phyloP scores from a whole-genome alignment of 306 rosid genomes.

The Dryas octopetala region DNA sequence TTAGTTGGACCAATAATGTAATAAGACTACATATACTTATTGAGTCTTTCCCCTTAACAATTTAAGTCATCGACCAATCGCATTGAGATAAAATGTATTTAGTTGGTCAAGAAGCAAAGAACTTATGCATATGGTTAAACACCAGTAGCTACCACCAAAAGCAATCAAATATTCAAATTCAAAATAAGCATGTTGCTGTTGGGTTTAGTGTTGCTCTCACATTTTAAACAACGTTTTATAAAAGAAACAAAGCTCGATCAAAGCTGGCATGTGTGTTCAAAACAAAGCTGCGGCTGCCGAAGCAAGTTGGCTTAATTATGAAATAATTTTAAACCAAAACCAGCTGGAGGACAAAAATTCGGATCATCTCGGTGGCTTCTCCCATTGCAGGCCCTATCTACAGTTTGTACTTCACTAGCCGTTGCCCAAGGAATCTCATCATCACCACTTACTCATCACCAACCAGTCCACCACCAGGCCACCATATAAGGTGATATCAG shows the following conservation, averaged over 20 bases:
- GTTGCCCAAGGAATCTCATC: constrained; percentile 2
- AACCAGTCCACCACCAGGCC: background rate
- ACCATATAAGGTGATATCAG: background rate
- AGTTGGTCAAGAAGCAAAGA: background rate
- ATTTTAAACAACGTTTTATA: background rate
- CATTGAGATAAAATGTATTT: too few species aligned
- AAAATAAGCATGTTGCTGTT: background rate
- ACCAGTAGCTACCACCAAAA: background rate
- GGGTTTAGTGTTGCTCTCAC: background rate
- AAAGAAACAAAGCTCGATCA: background rate
- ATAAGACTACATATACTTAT: too few species aligned
- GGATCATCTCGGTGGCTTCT: constrained; percentile 11
- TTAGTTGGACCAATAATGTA: too few species aligned
- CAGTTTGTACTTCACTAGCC: constrained; percentile 2
- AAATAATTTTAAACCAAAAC: background rate
- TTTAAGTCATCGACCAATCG: too few species aligned
- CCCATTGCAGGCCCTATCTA: constrained; percentile 14
- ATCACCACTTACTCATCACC: background rate
- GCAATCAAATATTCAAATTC: background rate
- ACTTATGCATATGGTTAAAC: background rate
- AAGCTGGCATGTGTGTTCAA: background rate
- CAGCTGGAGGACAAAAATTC: constrained; percentile 15
- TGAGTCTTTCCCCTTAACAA: too few species aligned
- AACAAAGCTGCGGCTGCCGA: background rate
- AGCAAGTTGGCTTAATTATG: background rate